phyloP scores from a whole-genome alignment of 768 basidiomycete genomes.

The Sporobolomyces pararoseus region DNA sequence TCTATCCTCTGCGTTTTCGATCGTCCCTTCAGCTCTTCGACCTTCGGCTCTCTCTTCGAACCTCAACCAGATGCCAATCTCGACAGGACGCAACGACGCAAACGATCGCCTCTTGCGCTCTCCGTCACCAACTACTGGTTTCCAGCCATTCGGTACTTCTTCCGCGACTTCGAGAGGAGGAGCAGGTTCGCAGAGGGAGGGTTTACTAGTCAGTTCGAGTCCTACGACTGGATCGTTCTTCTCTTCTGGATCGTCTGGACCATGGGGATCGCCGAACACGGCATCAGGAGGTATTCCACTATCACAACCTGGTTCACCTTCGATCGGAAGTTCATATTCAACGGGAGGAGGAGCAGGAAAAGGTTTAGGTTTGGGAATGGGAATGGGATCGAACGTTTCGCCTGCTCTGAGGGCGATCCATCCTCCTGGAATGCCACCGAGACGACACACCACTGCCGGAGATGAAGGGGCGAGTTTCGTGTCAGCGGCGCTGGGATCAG shows the following conservation, averaged over 20 bases:
- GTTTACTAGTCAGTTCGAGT: not conserved
- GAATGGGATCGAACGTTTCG: not conserved
- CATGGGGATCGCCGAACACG: not conserved
- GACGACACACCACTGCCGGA: conserved; percentile 9
- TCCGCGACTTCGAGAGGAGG: not conserved
- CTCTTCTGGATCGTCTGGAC: not conserved
- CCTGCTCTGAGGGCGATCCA: conserved; percentile 5
- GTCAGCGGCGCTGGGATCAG: not conserved
- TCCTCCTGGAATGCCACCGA: conserved; percentile 8
- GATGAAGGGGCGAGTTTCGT: conserved; percentile 12
- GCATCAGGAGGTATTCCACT: not conserved
- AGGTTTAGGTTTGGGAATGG: conserved; percentile 13
- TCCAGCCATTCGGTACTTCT: not conserved
- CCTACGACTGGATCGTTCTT: conserved; percentile 3
- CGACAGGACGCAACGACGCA: not conserved
- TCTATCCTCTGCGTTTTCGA: conserved; percentile 33
- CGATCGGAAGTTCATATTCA: not conserved
- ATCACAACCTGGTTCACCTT: conserved; percentile 1
- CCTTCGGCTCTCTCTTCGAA: conserved; percentile 14
- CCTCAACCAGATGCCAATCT: not conserved
- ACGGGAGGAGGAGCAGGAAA: not conserved
- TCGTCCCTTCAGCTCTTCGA: conserved; percentile 27
- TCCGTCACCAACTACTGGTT: conserved; percentile 14
- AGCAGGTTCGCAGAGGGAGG: not conserved
- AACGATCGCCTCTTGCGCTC: conserved; percentile 2